These are phyloP conservation scores for Thielaviopsis ethacetica DNA, from an alignment of 2,329 filamentous ascomycete genomes.

Conservation along the genomic window DNA sequence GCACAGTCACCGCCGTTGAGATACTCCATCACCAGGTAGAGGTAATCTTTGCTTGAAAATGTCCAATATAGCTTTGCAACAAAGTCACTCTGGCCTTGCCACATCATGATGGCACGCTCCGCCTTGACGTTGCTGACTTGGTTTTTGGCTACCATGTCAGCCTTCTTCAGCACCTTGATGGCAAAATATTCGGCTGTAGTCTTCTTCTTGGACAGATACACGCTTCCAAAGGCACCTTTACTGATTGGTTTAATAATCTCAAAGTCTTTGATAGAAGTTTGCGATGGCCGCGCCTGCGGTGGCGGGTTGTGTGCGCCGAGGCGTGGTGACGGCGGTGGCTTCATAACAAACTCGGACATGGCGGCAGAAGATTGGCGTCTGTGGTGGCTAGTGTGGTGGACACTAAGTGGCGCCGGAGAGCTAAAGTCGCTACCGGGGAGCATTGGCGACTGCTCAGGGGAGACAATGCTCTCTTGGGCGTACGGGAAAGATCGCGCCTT, in stretches of 20 bases:
- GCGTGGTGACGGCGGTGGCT: conserved; percentile 67
- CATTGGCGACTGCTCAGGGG: conserved; percentile 80
- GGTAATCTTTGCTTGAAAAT: conserved; percentile 96
- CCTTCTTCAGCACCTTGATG: conserved; percentile 96
- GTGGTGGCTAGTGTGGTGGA: conserved; percentile 42
- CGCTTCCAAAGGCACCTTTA: conserved; percentile 94
- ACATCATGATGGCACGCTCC: conserved; percentile 99
- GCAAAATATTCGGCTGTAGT: conserved; percentile 96
- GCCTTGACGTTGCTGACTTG: conserved; percentile 98
- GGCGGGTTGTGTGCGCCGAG: conserved; percentile 60
- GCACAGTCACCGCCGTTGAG: conserved; percentile 95
- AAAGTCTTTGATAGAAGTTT: conserved; percentile 96
- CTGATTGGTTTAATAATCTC: conserved; percentile 99
- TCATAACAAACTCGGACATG: conserved; percentile 50
- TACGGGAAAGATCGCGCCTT: conserved; percentile 55
- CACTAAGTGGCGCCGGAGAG: conserved; percentile 48
- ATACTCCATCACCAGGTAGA: conserved; percentile 98
- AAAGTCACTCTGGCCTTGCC: conserved; percentile 98
- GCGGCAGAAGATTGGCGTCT: conserved; percentile 83
- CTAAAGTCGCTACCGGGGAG: conserved; percentile 68
- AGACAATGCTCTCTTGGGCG: conserved; percentile 50
- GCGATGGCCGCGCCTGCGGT: conserved; percentile 71
- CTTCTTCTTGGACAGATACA: conserved; percentile 97
- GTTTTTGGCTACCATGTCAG: conserved; percentile 99
- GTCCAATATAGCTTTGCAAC: conserved; percentile 99